Base-by-base conservation (phyloP, 2,329 filamentous ascomycete species). In the Fusarium sp. region DNA sequence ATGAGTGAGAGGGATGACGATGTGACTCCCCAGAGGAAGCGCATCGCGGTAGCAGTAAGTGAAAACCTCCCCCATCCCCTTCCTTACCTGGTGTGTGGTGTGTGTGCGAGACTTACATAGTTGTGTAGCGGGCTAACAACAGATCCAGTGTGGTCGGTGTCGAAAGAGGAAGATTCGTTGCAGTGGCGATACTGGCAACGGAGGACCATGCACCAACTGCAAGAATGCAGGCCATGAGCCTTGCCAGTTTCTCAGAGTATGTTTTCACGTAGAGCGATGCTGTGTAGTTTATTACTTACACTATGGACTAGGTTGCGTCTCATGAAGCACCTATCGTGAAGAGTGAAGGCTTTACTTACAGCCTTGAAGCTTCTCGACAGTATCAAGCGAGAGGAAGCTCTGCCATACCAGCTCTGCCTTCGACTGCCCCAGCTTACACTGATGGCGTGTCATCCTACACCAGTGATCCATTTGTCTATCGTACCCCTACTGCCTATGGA, bases 161-260 rank as follows among this genome's bases (percentile, higher is more conserved):
- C 91, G 96, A 69, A 95, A 96, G 84, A 90, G 96, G 67, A 98
- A 98, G 86, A 98, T 98, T 78, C 92, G 94, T 76, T 98, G 96
- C 84, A 97, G 93, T 78, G 96, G 96, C 48, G 94, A 98, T 80
- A 87, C 88, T 39, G 93, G 93, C 38, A 90, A 92, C 78, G 93
- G 92, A n/a, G 84, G 86, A 44, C 91, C 92, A n/a, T 98, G 96
- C 82, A 86, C 88, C 17, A 97, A 95, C 81, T 98, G 96, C 85
- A 92, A 90, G 78, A 90, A 87, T 70, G 92, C 95, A 59, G 92
- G 93, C 18, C 85, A 88, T 32, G 89, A 91, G 28, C 85, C 87
- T 11, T 98, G 96, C 80, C 89, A 92, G 65, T 98, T 97, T 79
- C 85, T 97, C 72, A 89, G 96, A 82, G 96, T 97, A 87, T 79